Percentiles rank a stretch among this genome's conserved stretches.
These are phyloP conservation scores for Paramecium caudatum DNA, from an alignment of 73 alveolate species.

Conservation along the genomic window DNA sequence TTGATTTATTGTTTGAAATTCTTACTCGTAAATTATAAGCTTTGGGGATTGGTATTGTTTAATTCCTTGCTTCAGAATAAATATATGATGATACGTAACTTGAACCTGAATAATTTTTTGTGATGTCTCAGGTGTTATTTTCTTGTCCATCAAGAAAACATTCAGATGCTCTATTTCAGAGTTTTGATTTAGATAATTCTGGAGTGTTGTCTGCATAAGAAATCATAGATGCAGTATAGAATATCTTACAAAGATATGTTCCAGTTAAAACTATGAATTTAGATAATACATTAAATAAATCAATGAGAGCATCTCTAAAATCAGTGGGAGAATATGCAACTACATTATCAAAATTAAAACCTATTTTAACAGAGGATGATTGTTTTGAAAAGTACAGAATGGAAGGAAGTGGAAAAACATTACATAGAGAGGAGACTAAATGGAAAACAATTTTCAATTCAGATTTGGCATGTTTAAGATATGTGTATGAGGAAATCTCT, in stretches of 20 bases:
- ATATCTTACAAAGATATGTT: neutral
- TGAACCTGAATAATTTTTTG: neutral
- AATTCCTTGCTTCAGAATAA: constrained; percentile 56
- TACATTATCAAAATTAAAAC: constrained; percentile 26
- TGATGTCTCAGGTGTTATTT: constrained; percentile 52
- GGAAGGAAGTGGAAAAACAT: constrained; percentile 44
- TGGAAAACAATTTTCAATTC: constrained; percentile 67
- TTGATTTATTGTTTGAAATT: constrained; percentile 44
- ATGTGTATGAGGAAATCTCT: constrained; percentile 56
- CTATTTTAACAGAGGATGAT: constrained; percentile 44
- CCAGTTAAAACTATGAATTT: constrained; percentile 30
- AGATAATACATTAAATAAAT: constrained; percentile 36
- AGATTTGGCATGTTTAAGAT: constrained; percentile 72
- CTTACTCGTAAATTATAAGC: constrained; percentile 67
- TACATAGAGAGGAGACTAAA: constrained; percentile 9
- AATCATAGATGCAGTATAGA: neutral
- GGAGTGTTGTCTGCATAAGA: constrained; percentile 27
- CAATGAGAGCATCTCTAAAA: constrained; percentile 51
- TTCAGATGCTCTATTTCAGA: constrained; percentile 60
- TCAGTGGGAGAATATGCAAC: constrained; percentile 54
- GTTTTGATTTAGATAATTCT: constrained; percentile 42
- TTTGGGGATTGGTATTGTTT: constrained; percentile 35
- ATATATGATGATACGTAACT: constrained; percentile 40
- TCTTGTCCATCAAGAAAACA: constrained; percentile 39
- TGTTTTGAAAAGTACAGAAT: constrained; percentile 47